These are phyloP conservation scores for Fusarium virguliforme DNA, from an alignment of 2,329 filamentous ascomycete genomes.

Conservation along the genomic window DNA sequence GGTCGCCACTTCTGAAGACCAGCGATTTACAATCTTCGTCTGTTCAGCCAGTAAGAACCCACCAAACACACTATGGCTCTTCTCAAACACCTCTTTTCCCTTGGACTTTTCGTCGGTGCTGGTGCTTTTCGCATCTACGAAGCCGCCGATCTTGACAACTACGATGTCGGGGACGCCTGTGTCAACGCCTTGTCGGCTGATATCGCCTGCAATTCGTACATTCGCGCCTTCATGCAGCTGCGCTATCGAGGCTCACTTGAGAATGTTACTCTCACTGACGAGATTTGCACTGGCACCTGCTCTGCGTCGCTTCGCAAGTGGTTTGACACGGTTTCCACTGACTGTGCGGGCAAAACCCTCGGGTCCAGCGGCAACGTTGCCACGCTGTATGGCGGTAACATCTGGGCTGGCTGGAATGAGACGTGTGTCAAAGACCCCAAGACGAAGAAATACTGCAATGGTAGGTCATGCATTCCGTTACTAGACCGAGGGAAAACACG, in stretches of 20 bases:
- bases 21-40: not conserved
- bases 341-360: conserved; percentile 13
- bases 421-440: conserved; percentile 39
- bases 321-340: conserved; percentile 20
- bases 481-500: too few species aligned
- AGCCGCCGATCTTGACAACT: not conserved
- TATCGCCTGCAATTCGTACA: conserved; percentile 11
- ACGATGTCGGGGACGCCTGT: not conserved
- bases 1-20: not conserved
- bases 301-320: conserved; percentile 24
- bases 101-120: conserved; percentile 11
- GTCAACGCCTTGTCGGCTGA: conserved; percentile 22
- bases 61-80: too few species aligned
- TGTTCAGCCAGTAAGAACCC: too few species aligned
- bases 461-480: too few species aligned
- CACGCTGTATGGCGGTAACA: conserved; percentile 1
- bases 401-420: conserved; percentile 41
- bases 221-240: conserved; percentile 3
- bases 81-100: too few species aligned
- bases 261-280: conserved; percentile 23
- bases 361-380: too few species aligned
- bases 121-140: conserved; percentile 12
- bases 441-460: conserved; percentile 40
- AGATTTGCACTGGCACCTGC: conserved; percentile 21
- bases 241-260: not conserved